phyloP scores from a whole-genome alignment of 164 flowering plant genomes.

The Stephania yunnanensis region DNA sequence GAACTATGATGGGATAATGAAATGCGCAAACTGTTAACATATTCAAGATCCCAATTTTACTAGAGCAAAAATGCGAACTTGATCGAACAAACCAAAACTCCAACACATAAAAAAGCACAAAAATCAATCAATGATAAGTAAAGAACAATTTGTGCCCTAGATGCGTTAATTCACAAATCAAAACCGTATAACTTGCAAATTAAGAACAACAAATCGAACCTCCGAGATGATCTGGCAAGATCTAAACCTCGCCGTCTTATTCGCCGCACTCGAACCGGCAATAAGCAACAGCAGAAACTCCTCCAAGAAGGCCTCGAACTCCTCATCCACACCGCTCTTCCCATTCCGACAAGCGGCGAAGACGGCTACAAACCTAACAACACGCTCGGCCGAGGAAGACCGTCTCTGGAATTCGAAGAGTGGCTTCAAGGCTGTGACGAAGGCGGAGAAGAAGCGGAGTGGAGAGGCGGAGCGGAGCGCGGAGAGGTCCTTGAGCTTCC shows the following conservation, averaged over 20 bases:
- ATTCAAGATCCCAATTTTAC: too few species aligned
- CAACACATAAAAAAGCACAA: background rate
- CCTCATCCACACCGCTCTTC: slow-evolving; percentile 9
- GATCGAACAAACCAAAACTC: too few species aligned
- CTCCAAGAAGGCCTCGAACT: slow-evolving; percentile 48
- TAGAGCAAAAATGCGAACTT: too few species aligned
- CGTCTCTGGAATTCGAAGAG: slow-evolving; percentile 58
- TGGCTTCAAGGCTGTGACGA: slow-evolving; percentile 57
- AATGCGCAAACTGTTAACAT: too few species aligned
- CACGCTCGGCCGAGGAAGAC: slow-evolving; percentile 53
- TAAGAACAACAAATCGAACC: slow-evolving; percentile 29
- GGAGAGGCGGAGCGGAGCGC: slow-evolving; percentile 41
- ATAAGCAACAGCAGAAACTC: slow-evolving; percentile 54
- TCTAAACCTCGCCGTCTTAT: slow-evolving; percentile 60
- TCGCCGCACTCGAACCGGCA: slow-evolving; percentile 38
- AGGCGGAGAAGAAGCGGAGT: slow-evolving; percentile 44
- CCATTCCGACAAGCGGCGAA: slow-evolving; percentile 41
- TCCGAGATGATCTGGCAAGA: slow-evolving; percentile 90
- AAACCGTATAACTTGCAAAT: too few species aligned
- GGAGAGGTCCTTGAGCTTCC: slow-evolving; percentile 77
- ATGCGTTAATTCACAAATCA: too few species aligned
- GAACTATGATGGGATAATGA: too few species aligned
- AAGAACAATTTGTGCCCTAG: too few species aligned
- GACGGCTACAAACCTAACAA: slow-evolving; percentile 53
- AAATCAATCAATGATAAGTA: background rate